Conservation (phyloP, 2,329 filamentous ascomycete genomes). For the Beauveria scarabaeidicola region DNA sequence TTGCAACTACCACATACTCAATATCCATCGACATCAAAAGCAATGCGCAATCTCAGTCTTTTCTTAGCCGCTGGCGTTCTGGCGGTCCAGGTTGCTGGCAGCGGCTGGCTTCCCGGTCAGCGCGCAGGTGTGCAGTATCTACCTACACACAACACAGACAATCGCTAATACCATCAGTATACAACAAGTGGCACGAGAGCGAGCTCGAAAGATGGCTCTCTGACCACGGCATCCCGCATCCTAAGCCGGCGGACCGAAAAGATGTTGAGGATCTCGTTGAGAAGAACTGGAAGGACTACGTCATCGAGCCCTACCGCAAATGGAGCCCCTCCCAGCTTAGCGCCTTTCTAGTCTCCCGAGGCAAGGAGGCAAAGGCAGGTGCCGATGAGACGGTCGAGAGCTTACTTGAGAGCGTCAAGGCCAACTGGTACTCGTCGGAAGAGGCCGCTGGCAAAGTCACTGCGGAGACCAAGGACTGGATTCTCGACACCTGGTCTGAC, state of each 20-base stretch:
- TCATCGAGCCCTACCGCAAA: constrained; percentile 64
- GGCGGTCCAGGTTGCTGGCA: constrained; percentile 60
- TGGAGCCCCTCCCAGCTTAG: constrained; percentile 66
- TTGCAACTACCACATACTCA: neutral
- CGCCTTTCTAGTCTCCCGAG: constrained; percentile 61
- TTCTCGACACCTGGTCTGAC: constrained; percentile 91
- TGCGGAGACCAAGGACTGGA: constrained; percentile 73
- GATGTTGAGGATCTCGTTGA: constrained; percentile 88
- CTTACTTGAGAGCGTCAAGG: constrained; percentile 61
- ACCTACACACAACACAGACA: neutral
- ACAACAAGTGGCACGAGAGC: constrained; percentile 98
- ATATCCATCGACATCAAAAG: constrained; percentile 18
- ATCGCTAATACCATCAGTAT: constrained; percentile 47
- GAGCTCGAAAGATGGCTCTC: constrained; percentile 96
- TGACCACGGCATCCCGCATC: constrained; percentile 84
- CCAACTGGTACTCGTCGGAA: constrained; percentile 69
- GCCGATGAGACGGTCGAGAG: constrained; percentile 61
- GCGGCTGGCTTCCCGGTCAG: constrained; percentile 67
- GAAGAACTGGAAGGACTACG: constrained; percentile 76
- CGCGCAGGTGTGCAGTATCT: constrained; percentile 61
- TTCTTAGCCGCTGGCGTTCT: constrained; percentile 59
- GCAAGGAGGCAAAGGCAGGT: constrained; percentile 58
- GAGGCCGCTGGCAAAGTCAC: constrained; percentile 68
- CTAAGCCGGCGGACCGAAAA: constrained; percentile 83
- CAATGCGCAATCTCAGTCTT: constrained; percentile 70